Evolutionary conservation across 2,329 filamentous ascomycete species (phyloP), one percentile per base, ranked within the genome.

Genomic region (Venturia oleaginea): DNA sequence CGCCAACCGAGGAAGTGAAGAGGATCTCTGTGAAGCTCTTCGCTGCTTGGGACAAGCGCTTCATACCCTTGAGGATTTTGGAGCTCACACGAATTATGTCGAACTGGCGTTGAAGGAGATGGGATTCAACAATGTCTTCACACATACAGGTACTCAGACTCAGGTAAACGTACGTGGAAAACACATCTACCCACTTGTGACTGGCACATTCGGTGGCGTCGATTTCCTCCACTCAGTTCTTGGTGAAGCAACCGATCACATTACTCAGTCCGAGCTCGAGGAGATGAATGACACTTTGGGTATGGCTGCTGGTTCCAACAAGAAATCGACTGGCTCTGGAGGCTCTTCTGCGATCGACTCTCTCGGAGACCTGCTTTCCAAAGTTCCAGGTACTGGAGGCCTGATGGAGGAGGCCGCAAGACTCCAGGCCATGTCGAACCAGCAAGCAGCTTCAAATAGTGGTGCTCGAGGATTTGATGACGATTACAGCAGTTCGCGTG

Each of bases 301-400:
- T 1, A 71, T 79, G 63, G 78, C 79, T 3, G 65, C 73, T 17
- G 68, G 68, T 1, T 70, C 68, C 48, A 72, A 72, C n/a, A 69
- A 71, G 43, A 70, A 73, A 6, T 71, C 70, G 8, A 71, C 70
- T 61, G 73, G 72, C 32, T 72, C 71, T n/a, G 66, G 72, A 6
- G 69, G 70, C 11, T 66, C 72, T 13, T 72, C 72, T 15, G 27
- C 27, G 5, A 54, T 43, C 7, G 70, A 72, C 19, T 72, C 69
- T n/a, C 71, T 97, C 67, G 87, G 90, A 61, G 85, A 87, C 34
- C 81, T 94, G 3, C 76, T 97, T 27, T 81, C 83, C 57, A 88
- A 93, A 71, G 81, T 97, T 3, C 93, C 93, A 63, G 84, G 74
- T 6, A 80, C 79, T 42, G 72, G 77, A 24, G 72, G 72, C 30